Conservation (phyloP, 2,329 filamentous ascomycete species). For the Microdochium trichocladiopsis region DNA sequence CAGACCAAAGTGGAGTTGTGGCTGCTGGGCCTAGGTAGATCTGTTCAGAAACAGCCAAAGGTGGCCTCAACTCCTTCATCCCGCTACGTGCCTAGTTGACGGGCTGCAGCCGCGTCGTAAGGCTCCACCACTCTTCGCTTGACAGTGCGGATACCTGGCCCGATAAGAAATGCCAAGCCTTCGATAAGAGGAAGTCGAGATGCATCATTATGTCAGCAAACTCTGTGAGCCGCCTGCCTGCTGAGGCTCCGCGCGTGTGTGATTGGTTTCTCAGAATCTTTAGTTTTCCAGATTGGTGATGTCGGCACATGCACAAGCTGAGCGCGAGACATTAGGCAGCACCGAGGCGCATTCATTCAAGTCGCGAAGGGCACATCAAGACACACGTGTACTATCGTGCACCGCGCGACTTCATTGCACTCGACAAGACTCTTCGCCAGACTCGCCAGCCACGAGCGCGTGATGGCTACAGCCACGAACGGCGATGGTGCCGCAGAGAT, state of each 20-base stretch:
- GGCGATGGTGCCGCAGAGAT: slow-evolving; percentile 43
- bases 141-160: too few species aligned
- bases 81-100: too few species aligned
- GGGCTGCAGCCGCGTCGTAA: too few species aligned
- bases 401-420: neutral
- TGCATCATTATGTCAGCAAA: neutral
- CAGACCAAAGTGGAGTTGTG: neutral
- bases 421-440: neutral
- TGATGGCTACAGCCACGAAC: slow-evolving; percentile 37
- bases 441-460: slow-evolving; percentile 8
- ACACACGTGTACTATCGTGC: too few species aligned
- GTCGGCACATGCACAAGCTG: slow-evolving; percentile 4
- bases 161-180: neutral
- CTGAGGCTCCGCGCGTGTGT: neutral
- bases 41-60: neutral
- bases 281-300: slow-evolving; percentile 1
- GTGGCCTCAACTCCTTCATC: too few species aligned
- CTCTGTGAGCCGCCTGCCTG: neutral
- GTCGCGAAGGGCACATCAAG: neutral
- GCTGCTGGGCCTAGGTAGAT: neutral
- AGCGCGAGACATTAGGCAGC: slow-evolving; percentile 8
- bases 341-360: neutral
- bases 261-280: neutral
- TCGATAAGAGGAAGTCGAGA: neutral
- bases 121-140: too few species aligned